A percentile compares a stretch with the other conserved stretches of the same genome.
Evolutionary conservation across 2,329 filamentous ascomycete species (phyloP).

Genomic region (Hymenoscyphus scutula): DNA sequence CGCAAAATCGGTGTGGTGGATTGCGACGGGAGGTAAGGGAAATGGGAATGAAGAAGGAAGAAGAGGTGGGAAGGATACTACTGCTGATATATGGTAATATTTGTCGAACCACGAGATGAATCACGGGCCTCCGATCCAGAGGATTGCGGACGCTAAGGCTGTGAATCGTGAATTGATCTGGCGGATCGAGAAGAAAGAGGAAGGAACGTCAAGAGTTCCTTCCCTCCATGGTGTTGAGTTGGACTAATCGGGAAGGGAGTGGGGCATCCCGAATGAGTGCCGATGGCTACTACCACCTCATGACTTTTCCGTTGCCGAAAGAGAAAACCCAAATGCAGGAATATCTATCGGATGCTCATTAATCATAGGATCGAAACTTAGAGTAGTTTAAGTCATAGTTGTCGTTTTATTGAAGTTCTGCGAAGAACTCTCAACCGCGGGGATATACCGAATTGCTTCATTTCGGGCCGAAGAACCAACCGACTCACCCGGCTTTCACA

Average conservation of each 20-base stretch:
- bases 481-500: background rate
- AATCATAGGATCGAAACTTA: too few relatives aligned
- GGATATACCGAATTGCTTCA: background rate
- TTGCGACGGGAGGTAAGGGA: background rate
- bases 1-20: background rate
- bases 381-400: too few relatives aligned
- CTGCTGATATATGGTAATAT: background rate
- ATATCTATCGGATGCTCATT: too few relatives aligned
- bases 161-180: background rate
- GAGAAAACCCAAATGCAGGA: too few relatives aligned
- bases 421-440: too few relatives aligned
- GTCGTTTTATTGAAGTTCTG: too few relatives aligned
- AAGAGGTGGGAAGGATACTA: too few relatives aligned
- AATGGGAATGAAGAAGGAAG: background rate
- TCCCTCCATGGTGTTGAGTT: conserved; percentile 1
- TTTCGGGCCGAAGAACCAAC: background rate
- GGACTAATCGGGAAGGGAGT: background rate
- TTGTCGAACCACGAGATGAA: background rate
- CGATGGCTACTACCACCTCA: too few relatives aligned
- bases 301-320: too few relatives aligned
- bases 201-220: background rate
- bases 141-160: background rate
- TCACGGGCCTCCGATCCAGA: background rate
- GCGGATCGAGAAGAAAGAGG: background rate
- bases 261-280: background rate